Evolutionary conservation across 305 asterid genomes (phyloP), one percentile per base, ranked within the genome.

Genomic region (Ruellia speciosa): DNA sequence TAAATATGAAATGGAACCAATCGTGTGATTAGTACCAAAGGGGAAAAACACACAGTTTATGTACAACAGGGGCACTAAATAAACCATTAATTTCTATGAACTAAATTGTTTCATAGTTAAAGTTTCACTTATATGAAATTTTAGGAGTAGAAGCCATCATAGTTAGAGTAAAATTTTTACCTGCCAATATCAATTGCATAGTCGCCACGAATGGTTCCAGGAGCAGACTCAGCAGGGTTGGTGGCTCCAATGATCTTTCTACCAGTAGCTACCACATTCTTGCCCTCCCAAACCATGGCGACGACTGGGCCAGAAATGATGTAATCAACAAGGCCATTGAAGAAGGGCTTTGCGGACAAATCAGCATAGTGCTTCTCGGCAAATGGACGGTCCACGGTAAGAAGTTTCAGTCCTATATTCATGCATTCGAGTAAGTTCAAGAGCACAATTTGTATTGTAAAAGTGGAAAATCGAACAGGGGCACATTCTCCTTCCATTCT

Each of bases 281-380:
- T 88, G 6, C 96, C 96, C 66, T 83, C 95, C 95, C 90, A 88
- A 57, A 88, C 94, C 94, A 88, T 83, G 4, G 95, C 96, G 64
- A 81, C 94, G 59, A 83, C 96, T 0, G 95, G 95, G 14, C 96
- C 95, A 3, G 96, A 88, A 46, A 79, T 59, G 40, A 83, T 85
- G 80, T 88, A 88, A 71, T 85, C 90, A 9, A 83, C 90, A 9
- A 85, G 85, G 31, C 88, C 87, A 11, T 64, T 79, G 71, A 83
- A 88, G 86, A 88, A 85, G 55, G 95, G 90, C 73, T 85, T 88
- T 17, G 85, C 71, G 4, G 90, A 83, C 66, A 88, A 66, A 75
- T 88, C 96, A 0, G 93, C 85, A 55, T 88, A 88, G 74, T 88
- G 96, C 69, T 66, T 80, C 79, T 84, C 95, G 48, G 96, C 94